Conservation (phyloP, 139 green algal species). For the Closterium sp. region DNA sequence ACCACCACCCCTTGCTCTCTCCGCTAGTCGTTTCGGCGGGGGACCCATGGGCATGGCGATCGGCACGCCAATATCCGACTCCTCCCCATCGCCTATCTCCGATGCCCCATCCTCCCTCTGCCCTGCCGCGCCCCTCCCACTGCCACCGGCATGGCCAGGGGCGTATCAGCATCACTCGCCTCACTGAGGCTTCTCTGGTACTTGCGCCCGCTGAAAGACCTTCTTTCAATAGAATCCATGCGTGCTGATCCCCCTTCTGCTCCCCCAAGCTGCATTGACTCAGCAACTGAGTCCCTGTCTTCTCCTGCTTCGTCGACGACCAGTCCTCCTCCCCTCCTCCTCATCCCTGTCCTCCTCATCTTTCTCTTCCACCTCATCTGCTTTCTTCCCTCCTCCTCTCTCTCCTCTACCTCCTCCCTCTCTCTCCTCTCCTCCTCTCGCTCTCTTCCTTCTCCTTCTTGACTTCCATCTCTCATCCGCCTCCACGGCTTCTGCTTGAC, state of each 20-base stretch:
- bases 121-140: background rate
- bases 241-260: background rate
- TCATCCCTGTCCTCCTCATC: background rate
- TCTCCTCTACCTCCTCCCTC: background rate
- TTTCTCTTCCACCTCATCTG: background rate
- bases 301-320: background rate
- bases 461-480: background rate
- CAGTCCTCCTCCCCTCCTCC: background rate
- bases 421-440: background rate
- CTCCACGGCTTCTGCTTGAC: too few relatives aligned
- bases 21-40: background rate
- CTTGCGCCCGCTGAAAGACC: background rate
- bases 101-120: background rate
- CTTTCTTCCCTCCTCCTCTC: background rate
- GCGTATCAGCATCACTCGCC: background rate
- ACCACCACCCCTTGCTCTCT: background rate
- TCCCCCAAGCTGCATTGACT: background rate
- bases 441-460: too few relatives aligned
- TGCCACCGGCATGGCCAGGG: background rate
- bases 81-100: background rate
- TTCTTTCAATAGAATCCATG: background rate
- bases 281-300: background rate
- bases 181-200: background rate
- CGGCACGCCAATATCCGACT: background rate
- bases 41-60: background rate